Conservation (phyloP, 345 rosid genomes). For the Kandelia obovata region DNA sequence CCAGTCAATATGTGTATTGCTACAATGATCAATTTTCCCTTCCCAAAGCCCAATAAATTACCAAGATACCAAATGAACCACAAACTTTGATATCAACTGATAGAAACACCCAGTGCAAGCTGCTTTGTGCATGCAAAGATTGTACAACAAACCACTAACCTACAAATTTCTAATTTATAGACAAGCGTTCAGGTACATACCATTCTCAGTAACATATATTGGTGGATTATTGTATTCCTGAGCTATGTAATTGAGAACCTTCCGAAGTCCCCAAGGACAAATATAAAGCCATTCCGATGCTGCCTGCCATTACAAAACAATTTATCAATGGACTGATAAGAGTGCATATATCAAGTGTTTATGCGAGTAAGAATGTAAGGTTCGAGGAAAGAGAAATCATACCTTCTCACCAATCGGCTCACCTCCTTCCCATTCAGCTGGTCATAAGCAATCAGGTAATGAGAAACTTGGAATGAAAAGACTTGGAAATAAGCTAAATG, state of each 20-base stretch:
- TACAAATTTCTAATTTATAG: neutral
- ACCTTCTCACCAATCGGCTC: constrained; percentile 81
- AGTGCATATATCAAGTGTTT: neutral
- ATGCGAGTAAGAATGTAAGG: constrained; percentile 1
- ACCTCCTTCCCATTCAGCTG: constrained; percentile 78
- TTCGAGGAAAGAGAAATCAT: neutral
- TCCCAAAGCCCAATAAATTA: neutral
- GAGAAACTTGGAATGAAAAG: neutral
- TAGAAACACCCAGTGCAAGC: too few species aligned
- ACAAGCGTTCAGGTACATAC: constrained; percentile 29
- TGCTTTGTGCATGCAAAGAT: too few species aligned
- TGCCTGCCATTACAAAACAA: constrained; percentile 47
- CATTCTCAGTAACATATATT: constrained; percentile 76
- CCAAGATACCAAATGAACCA: neutral
- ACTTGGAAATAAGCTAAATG: neutral
- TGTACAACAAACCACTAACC: constrained; percentile 1
- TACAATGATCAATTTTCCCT: neutral
- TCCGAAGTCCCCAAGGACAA: constrained; percentile 92
- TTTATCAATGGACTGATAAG: constrained; percentile 17
- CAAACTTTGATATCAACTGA: too few species aligned
- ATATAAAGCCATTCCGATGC: constrained; percentile 89
- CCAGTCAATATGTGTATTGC: neutral
- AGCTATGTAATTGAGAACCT: constrained; percentile 59
- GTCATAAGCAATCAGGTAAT: constrained; percentile 15
- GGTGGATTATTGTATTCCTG: constrained; percentile 57